Conservation (phyloP, 139 green algal genomes). For the Picochlorum sp. region DNA sequence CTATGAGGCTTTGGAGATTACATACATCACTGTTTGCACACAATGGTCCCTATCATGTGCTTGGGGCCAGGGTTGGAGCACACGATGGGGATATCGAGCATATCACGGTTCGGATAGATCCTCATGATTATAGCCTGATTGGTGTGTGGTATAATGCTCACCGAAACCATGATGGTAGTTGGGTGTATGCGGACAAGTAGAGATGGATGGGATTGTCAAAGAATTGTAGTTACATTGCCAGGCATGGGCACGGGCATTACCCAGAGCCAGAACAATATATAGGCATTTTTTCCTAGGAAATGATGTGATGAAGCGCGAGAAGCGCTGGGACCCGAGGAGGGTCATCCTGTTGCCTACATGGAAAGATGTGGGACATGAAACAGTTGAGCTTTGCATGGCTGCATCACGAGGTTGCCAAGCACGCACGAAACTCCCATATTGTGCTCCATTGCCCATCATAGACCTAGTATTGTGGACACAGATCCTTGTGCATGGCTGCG, state of each 20-base stretch:
- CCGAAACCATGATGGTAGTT: slow-evolving; percentile 36
- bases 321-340: slow-evolving; percentile 4
- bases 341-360: slow-evolving; percentile 20
- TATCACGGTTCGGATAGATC: slow-evolving; percentile 33
- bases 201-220: slow-evolving; percentile 5
- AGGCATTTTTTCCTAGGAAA: slow-evolving; percentile 27
- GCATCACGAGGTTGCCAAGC: too few species aligned
- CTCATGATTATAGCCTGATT: slow-evolving; percentile 16
- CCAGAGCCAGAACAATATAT: slow-evolving; percentile 6
- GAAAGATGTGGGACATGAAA: background rate
- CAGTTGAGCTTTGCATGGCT: too few species aligned
- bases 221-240: slow-evolving; percentile 29
- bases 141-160: slow-evolving; percentile 48
- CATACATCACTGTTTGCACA: slow-evolving; percentile 42
- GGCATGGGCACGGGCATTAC: slow-evolving; percentile 43
- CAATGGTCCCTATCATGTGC: slow-evolving; percentile 35
- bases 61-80: slow-evolving; percentile 20
- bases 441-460: background rate
- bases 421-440: too few species aligned
- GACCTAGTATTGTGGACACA: slow-evolving; percentile 1
- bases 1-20: slow-evolving; percentile 35
- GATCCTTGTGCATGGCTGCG: slow-evolving; percentile 13
- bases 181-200: slow-evolving; percentile 21
- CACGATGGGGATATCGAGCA: slow-evolving; percentile 52
- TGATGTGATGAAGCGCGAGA: background rate